Conservation (phyloP, 441 rosid species). For the Populus hybrid region DNA sequence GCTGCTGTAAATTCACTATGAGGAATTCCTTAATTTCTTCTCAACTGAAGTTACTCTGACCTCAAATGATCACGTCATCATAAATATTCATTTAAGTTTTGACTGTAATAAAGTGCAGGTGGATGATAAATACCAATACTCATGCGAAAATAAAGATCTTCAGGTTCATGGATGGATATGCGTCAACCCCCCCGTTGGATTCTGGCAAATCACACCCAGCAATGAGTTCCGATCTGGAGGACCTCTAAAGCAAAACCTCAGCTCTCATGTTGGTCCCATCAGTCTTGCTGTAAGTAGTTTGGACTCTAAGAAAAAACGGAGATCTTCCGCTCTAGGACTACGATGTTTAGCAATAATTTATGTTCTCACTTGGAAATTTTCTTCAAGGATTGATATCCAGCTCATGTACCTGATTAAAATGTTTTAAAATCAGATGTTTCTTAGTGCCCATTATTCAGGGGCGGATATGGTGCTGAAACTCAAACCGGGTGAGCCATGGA, state of each 20-base stretch:
- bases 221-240: slow-evolving; percentile 88
- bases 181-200: slow-evolving; percentile 51
- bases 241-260: slow-evolving; percentile 74
- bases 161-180: slow-evolving; percentile 88
- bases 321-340: background rate
- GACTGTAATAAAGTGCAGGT: slow-evolving; percentile 32
- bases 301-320: background rate
- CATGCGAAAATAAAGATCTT: slow-evolving; percentile 70
- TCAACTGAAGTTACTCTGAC: background rate
- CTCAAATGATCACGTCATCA: background rate
- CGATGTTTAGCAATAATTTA: background rate
- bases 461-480: slow-evolving; percentile 69
- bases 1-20: background rate
- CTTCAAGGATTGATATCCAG: background rate
- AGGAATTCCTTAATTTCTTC: background rate
- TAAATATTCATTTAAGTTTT: background rate
- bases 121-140: slow-evolving; percentile 91
- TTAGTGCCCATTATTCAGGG: slow-evolving; percentile 79
- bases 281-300: slow-evolving; percentile 59
- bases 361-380: background rate
- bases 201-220: slow-evolving; percentile 93
- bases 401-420: slow-evolving; percentile 4
- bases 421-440: slow-evolving; percentile 55
- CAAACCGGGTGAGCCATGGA: too few species aligned
- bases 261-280: slow-evolving; percentile 84